These are phyloP conservation scores for Sugiyamaella boreocaroliniensis DNA, from an alignment of 805 yeast genomes.

Conservation along the genomic window DNA sequence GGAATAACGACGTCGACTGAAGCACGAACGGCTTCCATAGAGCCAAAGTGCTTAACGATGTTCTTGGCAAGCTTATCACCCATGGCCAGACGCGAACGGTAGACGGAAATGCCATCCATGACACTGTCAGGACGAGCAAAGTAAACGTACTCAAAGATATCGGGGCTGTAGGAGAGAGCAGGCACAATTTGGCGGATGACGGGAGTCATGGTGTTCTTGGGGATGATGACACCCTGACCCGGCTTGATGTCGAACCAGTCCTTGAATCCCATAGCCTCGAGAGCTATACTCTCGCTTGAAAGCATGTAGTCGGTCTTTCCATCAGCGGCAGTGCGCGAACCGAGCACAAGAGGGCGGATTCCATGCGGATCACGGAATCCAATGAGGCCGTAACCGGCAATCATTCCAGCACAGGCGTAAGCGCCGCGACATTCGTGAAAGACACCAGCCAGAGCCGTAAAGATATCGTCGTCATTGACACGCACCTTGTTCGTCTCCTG, in stretches of 20 bases:
- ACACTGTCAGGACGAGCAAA: constrained; percentile 98
- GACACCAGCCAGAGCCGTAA: constrained; percentile 78
- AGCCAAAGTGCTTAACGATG: constrained; percentile 42
- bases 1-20: constrained; percentile 93
- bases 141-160: constrained; percentile 93
- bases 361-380: constrained; percentile 98
- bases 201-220: constrained; percentile 65
- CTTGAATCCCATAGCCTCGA: constrained; percentile 83
- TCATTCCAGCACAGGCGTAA: constrained; percentile 91
- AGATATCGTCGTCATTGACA: constrained; percentile 84
- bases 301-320: constrained; percentile 84
- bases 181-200: constrained; percentile 83
- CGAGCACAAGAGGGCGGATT: constrained; percentile 82
- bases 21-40: constrained; percentile 40
- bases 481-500: constrained; percentile 89
- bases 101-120: constrained; percentile 93
- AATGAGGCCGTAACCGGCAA: constrained; percentile 92
- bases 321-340: constrained; percentile 65
- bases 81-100: constrained; percentile 88
- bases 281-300: constrained; percentile 91
- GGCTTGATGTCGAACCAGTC: constrained; percentile 79
- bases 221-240: constrained; percentile 94
- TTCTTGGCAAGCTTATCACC: constrained; percentile 81
- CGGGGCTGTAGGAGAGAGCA: constrained; percentile 77
- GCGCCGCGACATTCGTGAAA: constrained; percentile 84